Evolutionary conservation across 257 asterid species (phyloP).

Genomic region (Osmanthus fragrans): DNA sequence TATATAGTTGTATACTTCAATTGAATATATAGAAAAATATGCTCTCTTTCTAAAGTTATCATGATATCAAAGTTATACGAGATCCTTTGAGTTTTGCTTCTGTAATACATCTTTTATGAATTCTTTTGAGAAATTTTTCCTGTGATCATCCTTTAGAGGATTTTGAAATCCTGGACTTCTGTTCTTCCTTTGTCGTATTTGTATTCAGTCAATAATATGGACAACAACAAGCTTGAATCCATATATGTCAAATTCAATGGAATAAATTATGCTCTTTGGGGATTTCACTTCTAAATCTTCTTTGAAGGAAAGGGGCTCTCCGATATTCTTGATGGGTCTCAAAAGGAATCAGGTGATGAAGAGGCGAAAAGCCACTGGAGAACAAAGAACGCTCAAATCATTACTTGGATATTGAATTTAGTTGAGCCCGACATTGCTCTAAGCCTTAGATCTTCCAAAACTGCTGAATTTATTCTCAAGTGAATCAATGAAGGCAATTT

Average conservation of each 20-base stretch:
- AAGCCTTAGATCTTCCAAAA: constrained; percentile 3
- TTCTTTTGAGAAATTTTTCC: too few species aligned
- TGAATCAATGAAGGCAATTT: constrained; percentile 12
- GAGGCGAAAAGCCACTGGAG: background rate
- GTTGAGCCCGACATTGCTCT: constrained; percentile 3
- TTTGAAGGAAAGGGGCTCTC: constrained; percentile 12
- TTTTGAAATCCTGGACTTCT: too few species aligned
- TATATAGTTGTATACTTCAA: too few species aligned
- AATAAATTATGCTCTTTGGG: constrained; percentile 10
- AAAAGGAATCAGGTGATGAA: background rate
- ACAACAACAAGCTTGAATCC: background rate
- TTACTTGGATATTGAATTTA: constrained; percentile 9
- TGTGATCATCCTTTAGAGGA: too few species aligned
- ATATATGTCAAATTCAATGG: constrained; percentile 10
- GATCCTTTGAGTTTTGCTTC: too few species aligned
- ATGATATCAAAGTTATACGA: too few species aligned
- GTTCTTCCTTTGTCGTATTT: too few species aligned
- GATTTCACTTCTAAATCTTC: constrained; percentile 8
- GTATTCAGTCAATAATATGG: background rate
- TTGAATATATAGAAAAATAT: too few species aligned
- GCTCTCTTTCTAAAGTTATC: too few species aligned
- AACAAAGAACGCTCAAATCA: constrained; percentile 14
- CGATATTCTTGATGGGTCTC: background rate
- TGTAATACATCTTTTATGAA: too few species aligned
- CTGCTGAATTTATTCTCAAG: constrained; percentile 12